Base-by-base conservation (phyloP, 2,329 filamentous ascomycete species). In the Sordariomycetes sp. region DNA sequence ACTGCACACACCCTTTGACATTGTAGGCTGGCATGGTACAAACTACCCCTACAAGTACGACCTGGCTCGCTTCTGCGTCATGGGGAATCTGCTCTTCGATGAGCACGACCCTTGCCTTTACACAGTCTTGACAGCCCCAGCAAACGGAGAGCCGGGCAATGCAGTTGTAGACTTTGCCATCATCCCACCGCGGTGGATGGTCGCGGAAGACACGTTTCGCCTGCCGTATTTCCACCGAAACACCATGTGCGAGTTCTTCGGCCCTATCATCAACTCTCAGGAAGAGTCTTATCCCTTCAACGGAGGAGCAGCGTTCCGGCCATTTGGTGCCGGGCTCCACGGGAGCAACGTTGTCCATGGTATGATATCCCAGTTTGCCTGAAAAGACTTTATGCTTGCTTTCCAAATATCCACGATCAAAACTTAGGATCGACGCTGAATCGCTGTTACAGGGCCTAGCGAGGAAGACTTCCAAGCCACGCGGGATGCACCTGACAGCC, bases 31-130 rank as follows among this genome's bases (percentile, higher is more conserved):
- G 75, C 75, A 81, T 43, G 77, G 77, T n/a, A 72, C 70, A 38
- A 81, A 80, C 51, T 72, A 74, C 36, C 77, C 77, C 0, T 81
- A 74, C 62, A 82, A 81, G 50, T 82, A 82, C 51, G 76, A 80
- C 42, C 60, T 82, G 0, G 74, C 72, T 24, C 70, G 69, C 37
- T 58, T 79, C 61, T 49, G 80, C 66, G 67, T 69, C 55, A 54
- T 73, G 53, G 76, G 72, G 33, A 66, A 63, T 40, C 68, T 75
- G 32, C 70, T 64, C 7, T 70, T 66, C 44, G 78, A 83, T 47
- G 79, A 83, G 42, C 74, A 74, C 4, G 79, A 83, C 42, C 79
- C 79, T 1, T 73, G 68, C 8, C 73, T 82, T 44, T 82, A 72
- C 55, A 76, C 72, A 3, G 78, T 83, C 3, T 59, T 81, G 4